phyloP scores from a whole-genome alignment of 352 stramenopile genomes.

The Albugo candida region DNA sequence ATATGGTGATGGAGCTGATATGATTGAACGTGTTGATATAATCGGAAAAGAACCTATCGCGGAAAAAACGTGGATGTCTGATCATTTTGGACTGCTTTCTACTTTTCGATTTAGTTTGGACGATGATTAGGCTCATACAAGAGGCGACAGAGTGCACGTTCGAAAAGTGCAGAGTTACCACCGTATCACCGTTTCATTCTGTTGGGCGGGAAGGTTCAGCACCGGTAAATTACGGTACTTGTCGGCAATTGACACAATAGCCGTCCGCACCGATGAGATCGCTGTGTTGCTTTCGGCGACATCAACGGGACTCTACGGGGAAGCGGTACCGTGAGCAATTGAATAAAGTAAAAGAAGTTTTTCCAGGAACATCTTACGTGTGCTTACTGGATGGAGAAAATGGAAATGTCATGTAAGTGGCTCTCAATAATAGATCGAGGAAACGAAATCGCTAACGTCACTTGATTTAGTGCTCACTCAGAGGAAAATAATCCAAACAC shows the following conservation, averaged over 20 bases:
- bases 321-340: constrained; percentile 57
- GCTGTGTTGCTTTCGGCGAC: constrained; percentile 30
- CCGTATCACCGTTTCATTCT: too few species aligned
- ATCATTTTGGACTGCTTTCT: constrained; percentile 50
- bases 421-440: neutral
- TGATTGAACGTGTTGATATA: constrained; percentile 28
- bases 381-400: constrained; percentile 57
- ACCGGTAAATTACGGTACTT: too few species aligned
- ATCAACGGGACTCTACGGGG: constrained; percentile 26
- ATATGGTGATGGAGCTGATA: constrained; percentile 3
- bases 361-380: constrained; percentile 60
- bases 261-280: too few species aligned
- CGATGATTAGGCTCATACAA: neutral
- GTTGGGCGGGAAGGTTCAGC: too few species aligned
- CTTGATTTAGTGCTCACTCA: constrained; percentile 28
- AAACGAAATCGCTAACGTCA: too few species aligned
- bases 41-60: constrained; percentile 44
- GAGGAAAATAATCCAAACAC: constrained; percentile 41
- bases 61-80: constrained; percentile 45
- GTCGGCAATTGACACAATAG: too few species aligned
- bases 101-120: constrained; percentile 19
- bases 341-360: constrained; percentile 44
- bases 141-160: too few species aligned
- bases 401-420: constrained; percentile 62
- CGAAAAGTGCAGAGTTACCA: too few species aligned